These are phyloP conservation scores for Talaromyces albobiverticillius DNA, from an alignment of 2,329 filamentous ascomycete species.

Conservation along the genomic window DNA sequence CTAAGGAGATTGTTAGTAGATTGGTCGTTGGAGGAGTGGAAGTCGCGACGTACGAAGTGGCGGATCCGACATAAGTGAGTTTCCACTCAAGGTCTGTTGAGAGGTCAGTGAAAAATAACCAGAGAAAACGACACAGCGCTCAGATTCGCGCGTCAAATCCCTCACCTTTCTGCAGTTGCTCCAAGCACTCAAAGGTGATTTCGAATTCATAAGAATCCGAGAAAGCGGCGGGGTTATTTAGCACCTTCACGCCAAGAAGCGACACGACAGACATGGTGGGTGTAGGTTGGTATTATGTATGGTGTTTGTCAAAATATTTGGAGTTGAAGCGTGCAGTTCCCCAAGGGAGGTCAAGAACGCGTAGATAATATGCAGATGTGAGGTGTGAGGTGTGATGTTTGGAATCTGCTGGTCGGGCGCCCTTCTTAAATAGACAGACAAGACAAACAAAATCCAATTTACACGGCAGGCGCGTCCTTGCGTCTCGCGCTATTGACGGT, in stretches of 20 bases:
- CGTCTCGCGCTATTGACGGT: conserved; percentile 3
- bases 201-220: conserved; percentile 92
- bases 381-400: not conserved
- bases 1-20: conserved; percentile 46
- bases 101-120: conserved; percentile 13
- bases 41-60: conserved; percentile 72
- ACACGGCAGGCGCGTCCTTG: conserved; percentile 14
- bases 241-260: conserved; percentile 88
- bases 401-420: not conserved
- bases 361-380: not conserved
- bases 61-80: conserved; percentile 96
- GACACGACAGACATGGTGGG: conserved; percentile 88
- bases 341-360: not conserved
- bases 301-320: not conserved
- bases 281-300: conserved; percentile 13
- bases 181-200: conserved; percentile 97
- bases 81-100: conserved; percentile 93
- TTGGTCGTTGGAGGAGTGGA: conserved; percentile 7
- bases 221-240: conserved; percentile 96
- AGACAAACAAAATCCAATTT: conserved; percentile 6
- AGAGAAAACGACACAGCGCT: conserved; percentile 3
- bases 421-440: conserved; percentile 12
- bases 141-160: not conserved
- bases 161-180: conserved; percentile 85
- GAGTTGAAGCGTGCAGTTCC: not conserved